phyloP scores from a whole-genome alignment of 108 stramenopile genomes.

The Fragilariopsis cylindrus region DNA sequence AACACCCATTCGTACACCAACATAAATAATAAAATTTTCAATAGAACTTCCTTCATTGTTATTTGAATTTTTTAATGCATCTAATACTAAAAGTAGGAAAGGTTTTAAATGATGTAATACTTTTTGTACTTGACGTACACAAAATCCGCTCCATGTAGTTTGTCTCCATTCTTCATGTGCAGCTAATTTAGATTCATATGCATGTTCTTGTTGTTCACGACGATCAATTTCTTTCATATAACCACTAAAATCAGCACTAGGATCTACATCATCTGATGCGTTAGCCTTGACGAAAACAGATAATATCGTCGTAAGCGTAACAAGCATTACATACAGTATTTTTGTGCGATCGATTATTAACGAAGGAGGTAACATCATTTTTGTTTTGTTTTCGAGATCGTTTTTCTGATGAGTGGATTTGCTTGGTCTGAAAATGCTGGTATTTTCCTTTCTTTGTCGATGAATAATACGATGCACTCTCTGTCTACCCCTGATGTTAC shows the following conservation, averaged over 20 bases:
- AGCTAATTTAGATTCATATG: not conserved
- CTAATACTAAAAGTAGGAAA: conserved; percentile 4
- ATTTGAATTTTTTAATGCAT: not conserved
- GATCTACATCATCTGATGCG: not conserved
- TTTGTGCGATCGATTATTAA: no score
- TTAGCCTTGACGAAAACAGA: no score
- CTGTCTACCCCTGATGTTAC: no score
- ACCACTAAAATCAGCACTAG: conserved; percentile 30
- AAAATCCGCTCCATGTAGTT: conserved; percentile 38
- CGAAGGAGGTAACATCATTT: no score
- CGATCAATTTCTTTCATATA: conserved; percentile 29
- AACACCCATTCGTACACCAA: conserved; percentile 17
- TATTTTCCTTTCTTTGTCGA: no score
- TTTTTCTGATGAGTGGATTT: no score
- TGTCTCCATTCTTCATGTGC: conserved; percentile 36
- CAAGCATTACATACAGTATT: no score
- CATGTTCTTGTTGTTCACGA: conserved; percentile 12
- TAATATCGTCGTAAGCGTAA: no score
- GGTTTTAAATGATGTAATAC: conserved; percentile 24
- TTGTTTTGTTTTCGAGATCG: no score
- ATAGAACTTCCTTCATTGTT: not conserved
- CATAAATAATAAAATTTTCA: not conserved
- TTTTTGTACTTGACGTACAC: conserved; percentile 22
- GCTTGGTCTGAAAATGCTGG: no score
- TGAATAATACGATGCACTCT: no score